Evolutionary conservation across 495 filamentous ascomycete species (phyloP).

Genomic region (Glarea lozoyensis): DNA sequence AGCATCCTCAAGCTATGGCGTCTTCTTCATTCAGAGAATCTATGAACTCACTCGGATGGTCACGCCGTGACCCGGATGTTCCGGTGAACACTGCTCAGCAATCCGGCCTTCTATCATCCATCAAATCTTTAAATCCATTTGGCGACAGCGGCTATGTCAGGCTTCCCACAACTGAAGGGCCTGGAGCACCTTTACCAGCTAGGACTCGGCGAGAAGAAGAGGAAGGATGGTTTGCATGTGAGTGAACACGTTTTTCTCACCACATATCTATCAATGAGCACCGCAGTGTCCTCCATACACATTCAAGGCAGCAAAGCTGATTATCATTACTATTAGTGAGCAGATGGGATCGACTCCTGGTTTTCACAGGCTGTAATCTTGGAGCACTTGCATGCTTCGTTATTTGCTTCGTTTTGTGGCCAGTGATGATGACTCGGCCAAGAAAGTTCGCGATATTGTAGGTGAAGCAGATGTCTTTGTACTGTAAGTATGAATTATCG

Average conservation of each 20-base stretch:
- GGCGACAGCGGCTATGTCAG: constrained; percentile 80
- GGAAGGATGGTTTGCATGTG: constrained; percentile 90
- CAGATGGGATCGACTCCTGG: constrained; percentile 89
- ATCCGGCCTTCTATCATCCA: constrained; percentile 59
- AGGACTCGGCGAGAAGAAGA: constrained; percentile 84
- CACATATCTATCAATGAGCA: constrained; percentile 7
- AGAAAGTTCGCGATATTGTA: constrained; percentile 95
- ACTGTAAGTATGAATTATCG: no score
- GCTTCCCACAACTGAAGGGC: constrained; percentile 74
- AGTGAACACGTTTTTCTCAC: constrained; percentile 40
- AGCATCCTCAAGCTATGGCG: no score
- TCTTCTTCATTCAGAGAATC: constrained; percentile 84
- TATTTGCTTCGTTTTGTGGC: constrained; percentile 83
- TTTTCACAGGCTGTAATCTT: constrained; percentile 87
- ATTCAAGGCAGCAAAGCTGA: no score
- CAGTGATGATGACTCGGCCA: constrained; percentile 66
- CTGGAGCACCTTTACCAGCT: constrained; percentile 82
- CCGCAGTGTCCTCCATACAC: constrained; percentile 20
- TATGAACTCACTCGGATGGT: constrained; percentile 93
- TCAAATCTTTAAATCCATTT: constrained; percentile 87
- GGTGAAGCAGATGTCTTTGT: constrained; percentile 38
- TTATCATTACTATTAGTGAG: constrained; percentile 54
- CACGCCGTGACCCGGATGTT: constrained; percentile 71
- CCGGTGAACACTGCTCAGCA: constrained; percentile 68
- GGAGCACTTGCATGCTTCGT: constrained; percentile 87